Percentiles rank a stretch among this genome's conserved stretches.
phyloP scores from a whole-genome alignment of 2,329 filamentous ascomycete species.

The Coccinonectria pachysandricola region DNA sequence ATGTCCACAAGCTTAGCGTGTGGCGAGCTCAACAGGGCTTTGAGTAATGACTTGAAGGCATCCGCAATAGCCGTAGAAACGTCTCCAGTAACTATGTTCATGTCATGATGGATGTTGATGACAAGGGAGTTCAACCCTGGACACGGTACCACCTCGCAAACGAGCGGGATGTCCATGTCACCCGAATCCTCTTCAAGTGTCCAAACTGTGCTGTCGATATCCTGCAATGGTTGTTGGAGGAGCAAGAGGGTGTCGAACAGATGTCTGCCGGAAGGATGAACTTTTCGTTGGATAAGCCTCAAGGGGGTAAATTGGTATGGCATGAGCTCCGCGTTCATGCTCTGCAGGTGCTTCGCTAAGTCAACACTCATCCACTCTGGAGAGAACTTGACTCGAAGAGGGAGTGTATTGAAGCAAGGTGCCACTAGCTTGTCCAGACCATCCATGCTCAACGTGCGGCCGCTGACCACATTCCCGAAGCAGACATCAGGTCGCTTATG shows the following conservation, averaged over 20 bases:
- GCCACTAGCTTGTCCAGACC: constrained; percentile 65
- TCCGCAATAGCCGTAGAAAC: constrained; percentile 20
- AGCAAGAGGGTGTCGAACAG: constrained; percentile 77
- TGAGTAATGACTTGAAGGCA: constrained; percentile 21
- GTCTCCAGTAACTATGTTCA: constrained; percentile 25
- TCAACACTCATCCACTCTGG: constrained; percentile 39
- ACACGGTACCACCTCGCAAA: constrained; percentile 62
- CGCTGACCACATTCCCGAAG: constrained; percentile 80
- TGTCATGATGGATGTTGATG: constrained; percentile 54
- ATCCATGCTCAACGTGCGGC: constrained; percentile 56
- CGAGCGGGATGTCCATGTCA: constrained; percentile 64
- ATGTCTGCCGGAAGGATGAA: constrained; percentile 30
- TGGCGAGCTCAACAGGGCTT: constrained; percentile 16
- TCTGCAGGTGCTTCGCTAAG: constrained; percentile 50
- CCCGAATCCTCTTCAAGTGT: constrained; percentile 45
- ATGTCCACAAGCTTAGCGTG: constrained; percentile 13
- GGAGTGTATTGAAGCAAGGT: constrained; percentile 86
- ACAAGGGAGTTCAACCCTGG: constrained; percentile 39
- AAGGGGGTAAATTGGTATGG: constrained; percentile 66
- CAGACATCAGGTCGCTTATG: constrained; percentile 56
- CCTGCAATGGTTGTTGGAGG: constrained; percentile 55
- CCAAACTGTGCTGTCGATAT: constrained; percentile 48
- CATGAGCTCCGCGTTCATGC: constrained; percentile 49
- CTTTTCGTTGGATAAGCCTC: constrained; percentile 53
- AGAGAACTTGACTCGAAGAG: constrained; percentile 50